Conservation (phyloP, 2,329 filamentous ascomycete genomes). For the Penicillium hesseltinei region DNA sequence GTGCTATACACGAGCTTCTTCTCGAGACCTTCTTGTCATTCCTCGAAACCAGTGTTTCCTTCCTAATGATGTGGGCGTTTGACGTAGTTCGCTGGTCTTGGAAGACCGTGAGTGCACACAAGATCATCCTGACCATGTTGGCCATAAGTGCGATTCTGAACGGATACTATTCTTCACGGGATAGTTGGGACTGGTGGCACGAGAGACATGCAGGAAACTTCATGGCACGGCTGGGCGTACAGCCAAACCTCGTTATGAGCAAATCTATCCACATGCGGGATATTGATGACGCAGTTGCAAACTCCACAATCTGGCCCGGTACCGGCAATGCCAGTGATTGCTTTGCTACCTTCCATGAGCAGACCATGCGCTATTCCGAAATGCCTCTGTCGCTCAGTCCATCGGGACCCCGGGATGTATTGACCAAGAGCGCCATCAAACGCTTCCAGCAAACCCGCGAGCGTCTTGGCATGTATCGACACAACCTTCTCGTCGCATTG, state of each 20-base stretch:
- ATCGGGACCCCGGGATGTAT: slow-evolving; percentile 29
- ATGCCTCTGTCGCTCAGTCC: slow-evolving; percentile 30
- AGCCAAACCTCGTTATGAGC: slow-evolving; percentile 76
- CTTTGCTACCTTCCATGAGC: slow-evolving; percentile 46
- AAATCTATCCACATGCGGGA: slow-evolving; percentile 81
- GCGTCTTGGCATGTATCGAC: slow-evolving; percentile 76
- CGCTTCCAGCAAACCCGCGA: slow-evolving; percentile 78
- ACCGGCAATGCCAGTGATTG: slow-evolving; percentile 37
- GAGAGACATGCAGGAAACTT: slow-evolving; percentile 78
- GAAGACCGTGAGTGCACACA: slow-evolving; percentile 69
- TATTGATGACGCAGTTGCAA: slow-evolving; percentile 63
- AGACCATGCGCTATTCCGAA: slow-evolving; percentile 36
- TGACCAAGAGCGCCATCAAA: slow-evolving; percentile 42
- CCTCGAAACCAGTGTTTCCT: slow-evolving; percentile 70
- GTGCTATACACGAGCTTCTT: slow-evolving; percentile 66
- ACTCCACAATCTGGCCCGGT: slow-evolving; percentile 30
- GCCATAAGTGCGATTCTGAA: slow-evolving; percentile 70
- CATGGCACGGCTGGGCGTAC: slow-evolving; percentile 77
- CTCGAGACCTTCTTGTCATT: slow-evolving; percentile 72
- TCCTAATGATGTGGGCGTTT: slow-evolving; percentile 74
- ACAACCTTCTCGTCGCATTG: slow-evolving; percentile 88
- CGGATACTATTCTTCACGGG: slow-evolving; percentile 69
- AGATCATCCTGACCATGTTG: slow-evolving; percentile 69
- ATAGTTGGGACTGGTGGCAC: slow-evolving; percentile 76
- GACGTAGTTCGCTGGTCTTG: slow-evolving; percentile 64